phyloP scores from a whole-genome alignment of 2,329 filamentous ascomycete genomes.

The Pyrenochaeta sp. region DNA sequence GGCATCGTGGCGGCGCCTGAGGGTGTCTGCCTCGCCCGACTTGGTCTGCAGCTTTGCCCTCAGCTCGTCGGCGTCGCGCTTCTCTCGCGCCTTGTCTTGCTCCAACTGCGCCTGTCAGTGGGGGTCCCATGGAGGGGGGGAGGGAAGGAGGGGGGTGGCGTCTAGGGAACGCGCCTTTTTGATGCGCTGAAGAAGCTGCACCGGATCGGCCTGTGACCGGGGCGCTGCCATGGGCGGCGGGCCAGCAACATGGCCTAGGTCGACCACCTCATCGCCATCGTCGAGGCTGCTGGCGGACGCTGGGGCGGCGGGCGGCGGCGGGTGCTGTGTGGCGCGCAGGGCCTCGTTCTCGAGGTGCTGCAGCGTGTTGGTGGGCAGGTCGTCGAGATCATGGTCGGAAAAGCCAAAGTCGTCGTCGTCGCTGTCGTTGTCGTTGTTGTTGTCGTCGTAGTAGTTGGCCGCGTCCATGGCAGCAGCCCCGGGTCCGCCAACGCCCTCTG shows the following conservation, averaged over 20 bases:
- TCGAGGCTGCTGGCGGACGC: conserved; percentile 55
- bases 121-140: no score
- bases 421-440: conserved; percentile 39
- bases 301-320: conserved; percentile 3
- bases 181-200: conserved; percentile 52
- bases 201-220: conserved; percentile 37
- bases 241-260: conserved; percentile 51
- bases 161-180: conserved; percentile 44
- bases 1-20: conserved; percentile 75
- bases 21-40: conserved; percentile 76
- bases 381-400: conserved; percentile 55
- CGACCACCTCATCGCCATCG: conserved; percentile 54
- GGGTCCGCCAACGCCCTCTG: no score
- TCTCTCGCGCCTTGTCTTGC: conserved; percentile 49
- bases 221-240: conserved; percentile 20
- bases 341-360: conserved; percentile 57
- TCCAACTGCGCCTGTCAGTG: conserved; percentile 50
- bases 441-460: conserved; percentile 36
- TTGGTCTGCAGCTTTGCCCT: conserved; percentile 59
- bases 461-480: conserved; percentile 38
- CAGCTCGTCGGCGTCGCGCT: conserved; percentile 33
- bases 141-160: no score
- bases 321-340: conserved; percentile 48
- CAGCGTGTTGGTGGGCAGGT: conserved; percentile 55
- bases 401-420: conserved; percentile 58